Conservation (phyloP, 1,284 basidiomycete species). For the Ganoderma sinense region DNA sequence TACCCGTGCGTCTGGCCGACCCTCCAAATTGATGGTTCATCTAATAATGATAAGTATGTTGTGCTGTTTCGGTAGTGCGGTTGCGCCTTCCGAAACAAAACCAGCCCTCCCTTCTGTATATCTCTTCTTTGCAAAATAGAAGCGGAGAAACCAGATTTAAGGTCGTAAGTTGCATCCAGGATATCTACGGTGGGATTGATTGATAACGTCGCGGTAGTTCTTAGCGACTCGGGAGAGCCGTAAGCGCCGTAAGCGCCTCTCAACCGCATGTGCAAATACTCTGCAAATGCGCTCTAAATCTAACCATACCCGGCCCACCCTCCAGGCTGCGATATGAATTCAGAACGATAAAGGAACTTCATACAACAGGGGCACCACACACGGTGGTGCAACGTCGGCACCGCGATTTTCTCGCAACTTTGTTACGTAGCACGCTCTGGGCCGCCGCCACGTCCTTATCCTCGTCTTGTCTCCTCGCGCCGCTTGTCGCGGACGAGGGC, state of each 20-base stretch:
- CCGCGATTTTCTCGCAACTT: too few species aligned
- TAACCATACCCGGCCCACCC: not conserved
- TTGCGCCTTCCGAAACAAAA: not conserved
- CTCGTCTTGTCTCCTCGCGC: not conserved
- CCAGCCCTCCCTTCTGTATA: too few species aligned
- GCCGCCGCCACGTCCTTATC: too few species aligned
- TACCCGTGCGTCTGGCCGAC: not conserved
- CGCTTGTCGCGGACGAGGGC: not conserved
- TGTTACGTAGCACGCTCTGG: not conserved
- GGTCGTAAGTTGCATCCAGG: not conserved
- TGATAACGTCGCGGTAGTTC: not conserved
- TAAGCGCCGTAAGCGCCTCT: not conserved
- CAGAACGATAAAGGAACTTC: not conserved
- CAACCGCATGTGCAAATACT: not conserved
- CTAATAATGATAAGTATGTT: not conserved
- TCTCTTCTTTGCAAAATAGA: not conserved
- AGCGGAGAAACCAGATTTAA: not conserved
- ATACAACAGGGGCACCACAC: not conserved
- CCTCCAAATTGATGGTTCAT: not conserved
- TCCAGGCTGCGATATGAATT: not conserved
- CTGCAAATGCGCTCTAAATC: not conserved
- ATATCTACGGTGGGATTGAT: not conserved
- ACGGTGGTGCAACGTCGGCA: not conserved
- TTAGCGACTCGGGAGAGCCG: not conserved
- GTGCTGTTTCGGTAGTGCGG: not conserved